These are phyloP conservation scores for Acidiella bohemica DNA, from an alignment of 495 filamentous ascomycete genomes.

Conservation along the genomic window DNA sequence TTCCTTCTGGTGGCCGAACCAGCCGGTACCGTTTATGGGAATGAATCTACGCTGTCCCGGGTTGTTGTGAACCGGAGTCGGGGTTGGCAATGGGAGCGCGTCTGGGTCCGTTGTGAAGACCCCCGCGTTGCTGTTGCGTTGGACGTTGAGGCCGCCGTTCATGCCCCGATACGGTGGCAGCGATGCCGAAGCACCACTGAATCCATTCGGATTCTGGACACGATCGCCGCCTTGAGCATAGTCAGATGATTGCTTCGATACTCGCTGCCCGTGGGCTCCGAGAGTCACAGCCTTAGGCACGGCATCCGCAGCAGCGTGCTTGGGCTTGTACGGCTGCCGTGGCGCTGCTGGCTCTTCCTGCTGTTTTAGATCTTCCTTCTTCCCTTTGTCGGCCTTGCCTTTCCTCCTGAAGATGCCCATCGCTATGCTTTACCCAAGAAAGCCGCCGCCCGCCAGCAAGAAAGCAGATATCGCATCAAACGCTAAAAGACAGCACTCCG, in stretches of 20 bases:
- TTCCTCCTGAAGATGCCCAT: slow-evolving; percentile 25
- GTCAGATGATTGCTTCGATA: background rate
- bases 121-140: slow-evolving; percentile 5
- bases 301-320: slow-evolving; percentile 34
- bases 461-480: no score
- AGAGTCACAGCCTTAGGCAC: slow-evolving; percentile 13
- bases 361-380: slow-evolving; percentile 9
- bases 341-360: slow-evolving; percentile 5
- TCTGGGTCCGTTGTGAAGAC: slow-evolving; percentile 11
- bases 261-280: background rate
- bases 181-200: no score
- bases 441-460: no score
- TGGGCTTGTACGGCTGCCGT: slow-evolving; percentile 21
- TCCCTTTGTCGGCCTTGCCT: slow-evolving; percentile 21
- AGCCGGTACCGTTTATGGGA: background rate
- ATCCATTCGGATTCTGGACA: background rate
- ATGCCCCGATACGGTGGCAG: background rate
- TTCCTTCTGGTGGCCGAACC: background rate
- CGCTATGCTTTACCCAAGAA: no score
- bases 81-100: slow-evolving; percentile 7
- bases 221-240: background rate
- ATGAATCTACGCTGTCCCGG: background rate
- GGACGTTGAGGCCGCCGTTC: background rate
- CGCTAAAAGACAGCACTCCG: no score
- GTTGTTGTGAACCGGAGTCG: background rate